Conservation (phyloP, 192 early-diverging fungal species). For the Obelidium mucronatum region DNA sequence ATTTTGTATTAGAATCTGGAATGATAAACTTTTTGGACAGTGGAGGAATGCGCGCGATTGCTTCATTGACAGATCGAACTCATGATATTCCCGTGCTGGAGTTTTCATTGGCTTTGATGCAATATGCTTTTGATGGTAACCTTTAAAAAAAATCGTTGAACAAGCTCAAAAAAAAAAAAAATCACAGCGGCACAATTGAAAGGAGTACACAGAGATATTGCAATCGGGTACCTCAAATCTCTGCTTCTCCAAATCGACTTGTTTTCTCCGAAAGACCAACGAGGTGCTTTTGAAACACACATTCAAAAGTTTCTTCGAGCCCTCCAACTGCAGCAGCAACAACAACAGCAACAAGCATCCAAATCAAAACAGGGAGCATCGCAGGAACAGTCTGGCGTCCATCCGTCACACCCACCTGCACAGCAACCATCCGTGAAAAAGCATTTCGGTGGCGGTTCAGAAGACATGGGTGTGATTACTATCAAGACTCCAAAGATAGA, state of each 20-base stretch:
- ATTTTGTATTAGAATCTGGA: too few relatives aligned
- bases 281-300: not conserved
- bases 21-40: not conserved
- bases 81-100: not conserved
- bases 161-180: not conserved
- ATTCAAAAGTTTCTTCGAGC: not conserved
- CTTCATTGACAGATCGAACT: not conserved
- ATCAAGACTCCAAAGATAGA: too few relatives aligned
- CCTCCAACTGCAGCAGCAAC: too few relatives aligned
- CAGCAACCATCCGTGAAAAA: too few relatives aligned
- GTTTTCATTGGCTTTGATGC: not conserved
- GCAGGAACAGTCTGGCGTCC: too few relatives aligned
- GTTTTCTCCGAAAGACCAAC: not conserved
- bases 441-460: too few relatives aligned
- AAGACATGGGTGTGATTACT: not conserved
- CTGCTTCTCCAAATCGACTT: not conserved
- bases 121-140: not conserved
- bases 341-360: too few relatives aligned
- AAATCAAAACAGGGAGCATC: too few relatives aligned
- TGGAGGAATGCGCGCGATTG: not conserved
- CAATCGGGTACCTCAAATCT: not conserved
- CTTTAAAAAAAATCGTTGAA: not conserved
- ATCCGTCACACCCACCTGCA: too few relatives aligned
- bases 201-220: not conserved
- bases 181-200: not conserved